Evolutionary conservation across 305 asterid genomes (phyloP).

Genomic region (Rubia tinctorum): DNA sequence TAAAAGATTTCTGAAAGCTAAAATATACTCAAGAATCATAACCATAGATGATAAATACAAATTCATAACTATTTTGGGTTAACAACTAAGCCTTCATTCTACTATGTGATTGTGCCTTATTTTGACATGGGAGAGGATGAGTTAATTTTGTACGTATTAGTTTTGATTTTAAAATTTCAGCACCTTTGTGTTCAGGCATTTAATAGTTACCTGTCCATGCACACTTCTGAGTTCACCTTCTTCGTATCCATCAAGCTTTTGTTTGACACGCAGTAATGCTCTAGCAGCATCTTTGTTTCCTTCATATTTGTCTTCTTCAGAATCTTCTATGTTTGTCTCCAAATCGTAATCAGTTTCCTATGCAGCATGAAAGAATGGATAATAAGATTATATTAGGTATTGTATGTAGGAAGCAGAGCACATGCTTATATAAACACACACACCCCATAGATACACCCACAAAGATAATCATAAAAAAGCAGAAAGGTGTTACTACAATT

Average conservation of each 20-base stretch:
- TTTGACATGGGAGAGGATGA: no score
- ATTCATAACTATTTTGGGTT: no score
- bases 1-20: neutral
- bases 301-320: slow-evolving; percentile 72
- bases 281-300: slow-evolving; percentile 98
- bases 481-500: neutral
- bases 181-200: no score
- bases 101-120: no score
- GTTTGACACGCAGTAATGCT: slow-evolving; percentile 94
- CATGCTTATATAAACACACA: neutral
- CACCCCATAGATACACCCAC: no score
- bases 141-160: no score
- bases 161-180: no score
- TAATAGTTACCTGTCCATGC: slow-evolving; percentile 76
- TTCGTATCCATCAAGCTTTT: slow-evolving; percentile 98
- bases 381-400: neutral
- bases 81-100: no score
- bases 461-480: neutral
- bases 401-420: slow-evolving; percentile 3
- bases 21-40: no score
- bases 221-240: slow-evolving; percentile 98
- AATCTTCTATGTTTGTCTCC: slow-evolving; percentile 64
- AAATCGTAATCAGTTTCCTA: slow-evolving; percentile 83
- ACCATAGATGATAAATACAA: no score
- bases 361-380: slow-evolving; percentile 18